Conservation (phyloP, 2,329 filamentous ascomycete species). For the Aspergillus thermomutatus region DNA sequence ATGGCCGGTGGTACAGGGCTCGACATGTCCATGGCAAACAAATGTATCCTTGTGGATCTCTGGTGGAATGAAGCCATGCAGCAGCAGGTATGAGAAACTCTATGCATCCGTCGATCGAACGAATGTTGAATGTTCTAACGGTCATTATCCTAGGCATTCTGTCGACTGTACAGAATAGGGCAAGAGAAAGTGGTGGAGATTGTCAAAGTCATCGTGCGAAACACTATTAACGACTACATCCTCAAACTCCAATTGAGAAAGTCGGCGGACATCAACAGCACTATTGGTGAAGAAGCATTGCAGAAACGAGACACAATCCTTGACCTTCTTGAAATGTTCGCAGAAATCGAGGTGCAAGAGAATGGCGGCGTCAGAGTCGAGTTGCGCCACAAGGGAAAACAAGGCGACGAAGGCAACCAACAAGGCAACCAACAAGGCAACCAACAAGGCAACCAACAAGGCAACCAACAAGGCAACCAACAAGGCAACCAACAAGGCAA, state of each 20-base stretch:
- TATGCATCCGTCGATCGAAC: conserved; percentile 20
- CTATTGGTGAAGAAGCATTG: conserved; percentile 22
- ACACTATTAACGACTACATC: not conserved
- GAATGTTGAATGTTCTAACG: not conserved
- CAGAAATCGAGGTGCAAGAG: conserved; percentile 10
- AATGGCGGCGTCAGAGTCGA: conserved; percentile 1
- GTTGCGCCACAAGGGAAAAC: not conserved
- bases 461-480: not conserved
- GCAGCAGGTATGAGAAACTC: conserved; percentile 53
- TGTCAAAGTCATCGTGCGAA: not conserved
- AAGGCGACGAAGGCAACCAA: conserved; percentile 3
- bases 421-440: not conserved
- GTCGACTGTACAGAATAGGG: conserved; percentile 62
- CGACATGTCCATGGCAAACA: conserved; percentile 60
- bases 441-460: not conserved
- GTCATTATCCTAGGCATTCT: conserved; percentile 42
- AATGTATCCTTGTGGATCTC: conserved; percentile 53
- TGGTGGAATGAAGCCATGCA: conserved; percentile 64
- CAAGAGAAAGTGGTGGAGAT: conserved; percentile 28
- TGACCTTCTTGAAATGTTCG: conserved; percentile 27
- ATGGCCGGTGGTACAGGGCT: conserved; percentile 57
- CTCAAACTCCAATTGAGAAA: conserved; percentile 41
- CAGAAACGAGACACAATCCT: conserved; percentile 9
- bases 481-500: conserved; percentile 3
- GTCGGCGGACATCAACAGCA: conserved; percentile 20